phyloP scores from a whole-genome alignment of 495 filamentous ascomycete genomes.

The Mycothermus thermophilus region DNA sequence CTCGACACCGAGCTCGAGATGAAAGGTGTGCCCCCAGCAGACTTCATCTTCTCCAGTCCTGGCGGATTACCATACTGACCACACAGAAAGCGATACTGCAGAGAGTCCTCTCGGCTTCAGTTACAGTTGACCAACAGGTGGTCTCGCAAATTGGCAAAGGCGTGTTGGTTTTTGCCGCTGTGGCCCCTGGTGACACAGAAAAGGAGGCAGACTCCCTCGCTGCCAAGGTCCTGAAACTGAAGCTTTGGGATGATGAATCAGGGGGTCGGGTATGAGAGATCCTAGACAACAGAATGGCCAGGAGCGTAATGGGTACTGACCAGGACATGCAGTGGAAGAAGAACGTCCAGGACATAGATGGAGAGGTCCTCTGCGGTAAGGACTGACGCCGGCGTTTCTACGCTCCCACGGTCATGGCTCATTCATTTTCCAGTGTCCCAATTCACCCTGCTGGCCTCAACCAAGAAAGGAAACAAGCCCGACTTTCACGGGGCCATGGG shows the following conservation, averaged over 20 bases:
- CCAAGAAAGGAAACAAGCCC: constrained; percentile 89
- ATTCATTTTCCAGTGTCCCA: constrained; percentile 84
- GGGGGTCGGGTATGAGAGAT: constrained; percentile 44
- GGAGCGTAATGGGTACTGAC: no score
- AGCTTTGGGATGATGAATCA: constrained; percentile 73
- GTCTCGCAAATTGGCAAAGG: constrained; percentile 85
- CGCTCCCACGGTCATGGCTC: not conserved
- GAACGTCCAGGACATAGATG: constrained; percentile 71
- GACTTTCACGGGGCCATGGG: constrained; percentile 85
- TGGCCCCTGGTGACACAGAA: constrained; percentile 78
- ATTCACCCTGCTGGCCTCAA: constrained; percentile 84
- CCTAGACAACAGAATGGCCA: no score
- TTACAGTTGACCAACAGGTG: constrained; percentile 83
- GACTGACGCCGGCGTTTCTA: not conserved
- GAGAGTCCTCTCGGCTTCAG: constrained; percentile 91
- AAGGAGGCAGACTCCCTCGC: constrained; percentile 80
- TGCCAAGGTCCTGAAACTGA: constrained; percentile 73
- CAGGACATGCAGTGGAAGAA: constrained; percentile 57
- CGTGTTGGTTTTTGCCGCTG: constrained; percentile 78
- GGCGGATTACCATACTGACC: no score
- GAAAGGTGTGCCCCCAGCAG: constrained; percentile 19
- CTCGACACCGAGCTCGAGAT: no score
- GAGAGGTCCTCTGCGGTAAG: constrained; percentile 84
- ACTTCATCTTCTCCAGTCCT: no score
- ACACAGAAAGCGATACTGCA: no score